Percentiles rank a stretch among this genome's conserved stretches.
These are phyloP conservation scores for Gaeumannomyces sp. DNA, from an alignment of 2,329 filamentous ascomycete species.

Conservation along the genomic window DNA sequence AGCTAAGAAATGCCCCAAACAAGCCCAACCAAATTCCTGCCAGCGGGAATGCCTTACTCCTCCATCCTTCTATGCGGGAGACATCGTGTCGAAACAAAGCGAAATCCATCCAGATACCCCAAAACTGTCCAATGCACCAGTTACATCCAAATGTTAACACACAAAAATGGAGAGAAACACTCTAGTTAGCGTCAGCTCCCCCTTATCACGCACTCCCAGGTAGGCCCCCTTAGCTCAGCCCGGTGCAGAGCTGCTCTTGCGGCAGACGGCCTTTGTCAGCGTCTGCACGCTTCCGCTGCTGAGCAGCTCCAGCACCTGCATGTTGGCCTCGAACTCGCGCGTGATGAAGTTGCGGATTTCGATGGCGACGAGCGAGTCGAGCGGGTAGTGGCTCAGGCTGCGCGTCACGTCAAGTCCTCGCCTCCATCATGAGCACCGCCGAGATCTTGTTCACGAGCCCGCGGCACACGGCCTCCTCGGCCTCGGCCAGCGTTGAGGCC, in stretches of 20 bases:
- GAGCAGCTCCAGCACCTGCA: constrained; percentile 49
- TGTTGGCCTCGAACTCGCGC: constrained; percentile 41
- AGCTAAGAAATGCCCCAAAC: background rate
- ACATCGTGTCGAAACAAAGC: too few species aligned
- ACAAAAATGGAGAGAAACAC: background rate
- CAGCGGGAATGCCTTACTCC: background rate
- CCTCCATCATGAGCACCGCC: constrained; percentile 41
- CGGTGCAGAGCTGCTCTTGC: constrained; percentile 27
- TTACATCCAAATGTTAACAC: background rate
- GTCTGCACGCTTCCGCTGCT: constrained; percentile 42
- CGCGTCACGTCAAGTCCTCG: constrained; percentile 42
- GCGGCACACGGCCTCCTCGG: constrained; percentile 35
- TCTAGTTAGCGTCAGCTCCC: background rate
- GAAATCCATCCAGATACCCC: too few species aligned
- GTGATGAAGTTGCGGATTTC: constrained; percentile 46
- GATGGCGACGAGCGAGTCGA: constrained; percentile 44
- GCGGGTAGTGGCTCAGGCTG: constrained; percentile 34
- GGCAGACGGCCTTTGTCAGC: constrained; percentile 36
- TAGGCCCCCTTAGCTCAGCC: background rate
- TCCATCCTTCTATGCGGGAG: background rate
- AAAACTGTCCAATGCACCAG: too few species aligned
- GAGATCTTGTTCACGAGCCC: constrained; percentile 43
- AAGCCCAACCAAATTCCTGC: background rate
- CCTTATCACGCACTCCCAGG: background rate
- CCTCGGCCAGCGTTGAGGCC: constrained; percentile 35